A percentile compares a stretch with the other conserved stretches of the same genome.
Evolutionary conservation across 176 grass and related monocot species (phyloP).

Genomic region (Rhynchospora breviuscula): DNA sequence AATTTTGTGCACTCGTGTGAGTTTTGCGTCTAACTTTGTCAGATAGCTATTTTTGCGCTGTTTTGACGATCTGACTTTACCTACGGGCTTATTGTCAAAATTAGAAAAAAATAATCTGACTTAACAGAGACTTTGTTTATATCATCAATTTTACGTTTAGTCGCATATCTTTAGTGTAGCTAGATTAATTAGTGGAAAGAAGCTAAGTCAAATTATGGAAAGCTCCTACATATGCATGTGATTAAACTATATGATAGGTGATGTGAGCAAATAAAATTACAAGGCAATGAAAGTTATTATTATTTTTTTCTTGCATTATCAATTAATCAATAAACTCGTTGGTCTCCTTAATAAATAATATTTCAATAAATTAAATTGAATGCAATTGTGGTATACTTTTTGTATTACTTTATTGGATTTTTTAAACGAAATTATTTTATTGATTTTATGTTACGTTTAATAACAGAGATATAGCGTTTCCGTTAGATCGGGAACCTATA

Average conservation of each 20-base stretch:
- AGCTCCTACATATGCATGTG: background rate
- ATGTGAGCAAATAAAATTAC: background rate
- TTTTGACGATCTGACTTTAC: conserved; percentile 12
- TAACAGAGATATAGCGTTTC: background rate
- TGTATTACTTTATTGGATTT: background rate
- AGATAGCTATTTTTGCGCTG: background rate
- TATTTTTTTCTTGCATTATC: background rate
- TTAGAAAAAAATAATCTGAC: background rate
- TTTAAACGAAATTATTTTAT: background rate
- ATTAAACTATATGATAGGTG: background rate
- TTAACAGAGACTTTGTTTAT: background rate
- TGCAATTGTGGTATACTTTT: background rate
- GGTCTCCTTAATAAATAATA: background rate
- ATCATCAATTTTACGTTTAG: background rate
- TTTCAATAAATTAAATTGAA: background rate
- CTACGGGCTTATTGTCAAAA: conserved; percentile 1
- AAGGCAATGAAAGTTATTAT: background rate
- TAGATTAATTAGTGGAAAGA: background rate
- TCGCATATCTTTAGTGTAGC: background rate
- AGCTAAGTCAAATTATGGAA: conserved; percentile 4
- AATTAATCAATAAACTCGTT: background rate
- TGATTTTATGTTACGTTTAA: background rate
- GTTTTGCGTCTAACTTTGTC: conserved; percentile 15
- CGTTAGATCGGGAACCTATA: background rate
- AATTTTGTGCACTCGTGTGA: conserved; percentile 30